These are phyloP conservation scores for Chondrus crispus DNA, from an alignment of 23 red algal genomes.

Conservation along the genomic window DNA sequence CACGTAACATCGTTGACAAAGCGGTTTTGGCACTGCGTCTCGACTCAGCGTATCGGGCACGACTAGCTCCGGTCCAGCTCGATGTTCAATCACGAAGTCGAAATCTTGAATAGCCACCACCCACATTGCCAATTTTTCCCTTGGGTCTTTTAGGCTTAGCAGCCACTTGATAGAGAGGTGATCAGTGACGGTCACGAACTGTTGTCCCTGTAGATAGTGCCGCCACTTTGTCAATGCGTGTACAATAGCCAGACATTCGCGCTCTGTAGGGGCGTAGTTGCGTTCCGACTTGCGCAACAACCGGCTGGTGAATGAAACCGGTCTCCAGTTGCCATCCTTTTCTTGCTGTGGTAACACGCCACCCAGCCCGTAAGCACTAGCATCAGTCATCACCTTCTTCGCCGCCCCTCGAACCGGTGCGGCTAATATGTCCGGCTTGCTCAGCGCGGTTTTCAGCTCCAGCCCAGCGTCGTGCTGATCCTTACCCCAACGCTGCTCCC, in stretches of 20 bases:
- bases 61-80: background rate
- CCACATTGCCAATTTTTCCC: background rate
- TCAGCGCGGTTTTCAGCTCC: background rate
- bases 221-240: background rate
- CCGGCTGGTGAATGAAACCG: background rate
- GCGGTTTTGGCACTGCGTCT: background rate
- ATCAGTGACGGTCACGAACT: slow-evolving; percentile 5
- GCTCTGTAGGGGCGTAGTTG: background rate
- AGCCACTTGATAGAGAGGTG: background rate
- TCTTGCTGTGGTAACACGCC: background rate
- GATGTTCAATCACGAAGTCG: background rate
- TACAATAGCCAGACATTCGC: background rate
- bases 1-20: background rate
- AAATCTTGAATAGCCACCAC: background rate
- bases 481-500: background rate
- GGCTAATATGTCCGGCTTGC: background rate
- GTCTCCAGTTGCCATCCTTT: background rate
- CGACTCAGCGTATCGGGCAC: background rate
- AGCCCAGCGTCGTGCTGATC: background rate
- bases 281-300: background rate
- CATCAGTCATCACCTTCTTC: background rate
- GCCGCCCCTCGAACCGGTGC: background rate
- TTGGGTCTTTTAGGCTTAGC: background rate
- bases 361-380: background rate
- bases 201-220: slow-evolving; percentile 2